These are phyloP conservation scores for Thraustochytrium sp. DNA, from an alignment of 352 stramenopile genomes.

Conservation along the genomic window DNA sequence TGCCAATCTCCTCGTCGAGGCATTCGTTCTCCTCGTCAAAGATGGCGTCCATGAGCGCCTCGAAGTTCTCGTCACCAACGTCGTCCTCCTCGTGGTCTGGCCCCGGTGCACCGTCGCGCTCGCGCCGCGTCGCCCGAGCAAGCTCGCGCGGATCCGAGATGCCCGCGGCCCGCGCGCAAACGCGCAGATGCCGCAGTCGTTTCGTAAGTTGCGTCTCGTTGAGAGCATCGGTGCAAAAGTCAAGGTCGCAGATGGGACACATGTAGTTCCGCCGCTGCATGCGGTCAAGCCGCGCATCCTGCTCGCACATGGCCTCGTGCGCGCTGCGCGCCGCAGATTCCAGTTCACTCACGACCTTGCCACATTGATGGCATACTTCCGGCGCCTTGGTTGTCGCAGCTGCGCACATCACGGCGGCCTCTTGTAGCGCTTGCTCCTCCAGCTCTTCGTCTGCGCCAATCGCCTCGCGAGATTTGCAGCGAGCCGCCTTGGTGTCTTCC, in stretches of 20 bases:
- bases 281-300: background rate
- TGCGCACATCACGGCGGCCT: no score
- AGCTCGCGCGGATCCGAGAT: background rate
- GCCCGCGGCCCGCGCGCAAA: background rate
- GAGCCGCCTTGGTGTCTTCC: no score
- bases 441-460: no score
- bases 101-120: background rate
- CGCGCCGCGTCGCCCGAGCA: background rate
- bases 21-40: slow-evolving; percentile 24
- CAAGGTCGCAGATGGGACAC: background rate
- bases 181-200: background rate
- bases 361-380: no score
- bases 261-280: slow-evolving; percentile 31
- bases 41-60: slow-evolving; percentile 17
- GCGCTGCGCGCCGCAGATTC: background rate
- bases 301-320: background rate
- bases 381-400: no score
- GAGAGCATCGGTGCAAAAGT: background rate
- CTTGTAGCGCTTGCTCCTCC: no score
- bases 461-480: no score
- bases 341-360: no score
- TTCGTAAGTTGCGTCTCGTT: background rate
- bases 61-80: slow-evolving; percentile 17
- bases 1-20: no score
- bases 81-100: background rate